phyloP scores from a whole-genome alignment of 2,329 filamentous ascomycete genomes.

The Trichoderma breve region DNA sequence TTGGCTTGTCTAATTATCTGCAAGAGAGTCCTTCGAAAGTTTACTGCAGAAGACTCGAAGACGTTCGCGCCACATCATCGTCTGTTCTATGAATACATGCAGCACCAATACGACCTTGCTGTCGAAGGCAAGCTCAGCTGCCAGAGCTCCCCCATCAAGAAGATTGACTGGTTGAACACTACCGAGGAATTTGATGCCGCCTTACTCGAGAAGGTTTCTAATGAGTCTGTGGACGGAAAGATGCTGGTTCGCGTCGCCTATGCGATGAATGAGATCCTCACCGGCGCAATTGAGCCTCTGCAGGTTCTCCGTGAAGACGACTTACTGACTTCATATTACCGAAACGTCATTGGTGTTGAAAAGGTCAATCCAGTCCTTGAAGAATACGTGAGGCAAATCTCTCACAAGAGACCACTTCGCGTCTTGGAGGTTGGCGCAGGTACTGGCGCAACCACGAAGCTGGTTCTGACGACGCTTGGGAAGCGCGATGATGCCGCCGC shows the following conservation, averaged over 20 bases:
- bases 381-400: background rate
- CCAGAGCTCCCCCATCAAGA: background rate
- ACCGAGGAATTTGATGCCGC: background rate
- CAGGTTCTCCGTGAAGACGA: background rate
- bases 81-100: background rate
- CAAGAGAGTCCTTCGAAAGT: background rate
- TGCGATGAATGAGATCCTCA: background rate
- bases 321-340: background rate
- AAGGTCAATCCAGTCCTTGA: background rate
- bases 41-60: background rate
- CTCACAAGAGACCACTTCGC: background rate
- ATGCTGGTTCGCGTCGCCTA: background rate
- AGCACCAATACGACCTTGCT: background rate
- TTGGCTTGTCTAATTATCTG: background rate
- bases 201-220: background rate
- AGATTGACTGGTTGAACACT: background rate
- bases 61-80: background rate
- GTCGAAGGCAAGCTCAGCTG: background rate
- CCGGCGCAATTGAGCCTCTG: background rate
- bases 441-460: background rate
- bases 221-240: background rate
- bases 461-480: background rate
- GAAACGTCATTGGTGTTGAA: background rate
- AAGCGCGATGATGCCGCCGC: background rate
- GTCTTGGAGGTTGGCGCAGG: background rate